phyloP scores from a whole-genome alignment of 768 basidiomycete genomes.

The Suillus cothurnatus region DNA sequence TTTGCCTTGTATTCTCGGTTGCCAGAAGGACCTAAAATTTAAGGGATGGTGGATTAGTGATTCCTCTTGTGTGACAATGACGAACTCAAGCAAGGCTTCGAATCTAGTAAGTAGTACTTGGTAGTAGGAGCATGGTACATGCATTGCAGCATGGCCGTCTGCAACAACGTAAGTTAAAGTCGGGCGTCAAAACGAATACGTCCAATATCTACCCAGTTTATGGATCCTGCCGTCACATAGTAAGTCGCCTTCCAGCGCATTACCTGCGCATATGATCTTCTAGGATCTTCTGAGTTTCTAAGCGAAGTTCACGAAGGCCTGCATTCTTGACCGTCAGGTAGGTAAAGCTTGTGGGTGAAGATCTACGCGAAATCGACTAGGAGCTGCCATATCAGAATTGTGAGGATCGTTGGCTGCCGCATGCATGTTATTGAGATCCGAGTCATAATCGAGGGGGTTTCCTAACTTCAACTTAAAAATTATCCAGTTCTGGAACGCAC shows the following conservation, averaged over 20 bases:
- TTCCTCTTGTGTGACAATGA: not conserved
- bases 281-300: not conserved
- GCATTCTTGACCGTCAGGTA: not conserved
- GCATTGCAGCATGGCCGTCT: not conserved
- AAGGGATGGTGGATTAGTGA: not conserved
- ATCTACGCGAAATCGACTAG: not conserved
- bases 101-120: not conserved
- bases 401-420: not conserved
- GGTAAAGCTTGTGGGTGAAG: not conserved
- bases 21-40: not conserved
- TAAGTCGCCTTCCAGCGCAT: not conserved
- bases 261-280: not conserved
- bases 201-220: not conserved
- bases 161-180: not conserved
- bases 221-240: not conserved
- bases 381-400: not conserved
- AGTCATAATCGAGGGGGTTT: not conserved
- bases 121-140: not conserved
- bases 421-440: not conserved
- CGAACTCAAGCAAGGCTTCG: not conserved
- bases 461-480: too few species aligned
- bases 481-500: not conserved
- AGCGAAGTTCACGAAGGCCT: not conserved
- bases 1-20: constrained; percentile 1
- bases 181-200: not conserved